Conservation (phyloP, 108 stramenopile species). For the Poteriospumella lacustris region DNA sequence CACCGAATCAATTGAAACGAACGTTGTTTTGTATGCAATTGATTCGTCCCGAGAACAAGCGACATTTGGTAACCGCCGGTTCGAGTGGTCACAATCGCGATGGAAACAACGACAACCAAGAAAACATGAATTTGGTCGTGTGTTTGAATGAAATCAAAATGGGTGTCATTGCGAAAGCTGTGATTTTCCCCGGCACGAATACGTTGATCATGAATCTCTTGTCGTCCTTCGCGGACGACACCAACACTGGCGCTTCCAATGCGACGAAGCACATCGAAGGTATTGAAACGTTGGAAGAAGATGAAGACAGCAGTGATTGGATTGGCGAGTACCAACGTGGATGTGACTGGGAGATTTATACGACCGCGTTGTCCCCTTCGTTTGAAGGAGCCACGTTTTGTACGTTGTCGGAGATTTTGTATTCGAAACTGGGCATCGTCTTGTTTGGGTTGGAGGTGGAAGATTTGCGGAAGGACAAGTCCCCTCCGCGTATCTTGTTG, state of each 20-base stretch:
- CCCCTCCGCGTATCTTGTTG: neutral
- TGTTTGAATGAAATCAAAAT: conserved; percentile 27
- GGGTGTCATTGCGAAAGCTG: conserved; percentile 23
- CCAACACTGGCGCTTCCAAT: too few relatives aligned
- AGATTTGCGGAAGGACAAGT: conserved; percentile 16
- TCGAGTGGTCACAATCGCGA: too few relatives aligned
- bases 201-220: conserved; percentile 10
- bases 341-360: conserved; percentile 29
- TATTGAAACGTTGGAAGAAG: conserved; percentile 3
- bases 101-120: neutral
- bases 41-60: conserved; percentile 23
- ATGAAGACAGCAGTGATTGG: neutral
- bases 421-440: neutral
- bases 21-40: conserved; percentile 18
- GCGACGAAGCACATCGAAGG: neutral
- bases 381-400: neutral
- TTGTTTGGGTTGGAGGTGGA: neutral
- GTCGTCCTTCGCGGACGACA: neutral
- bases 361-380: neutral
- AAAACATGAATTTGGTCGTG: neutral
- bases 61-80: neutral
- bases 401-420: neutral
- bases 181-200: neutral
- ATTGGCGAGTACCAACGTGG: conserved; percentile 16
- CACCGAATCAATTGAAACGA: neutral